phyloP scores from a whole-genome alignment of 1,139 yeast species.

The Ogataea hybrid region DNA sequence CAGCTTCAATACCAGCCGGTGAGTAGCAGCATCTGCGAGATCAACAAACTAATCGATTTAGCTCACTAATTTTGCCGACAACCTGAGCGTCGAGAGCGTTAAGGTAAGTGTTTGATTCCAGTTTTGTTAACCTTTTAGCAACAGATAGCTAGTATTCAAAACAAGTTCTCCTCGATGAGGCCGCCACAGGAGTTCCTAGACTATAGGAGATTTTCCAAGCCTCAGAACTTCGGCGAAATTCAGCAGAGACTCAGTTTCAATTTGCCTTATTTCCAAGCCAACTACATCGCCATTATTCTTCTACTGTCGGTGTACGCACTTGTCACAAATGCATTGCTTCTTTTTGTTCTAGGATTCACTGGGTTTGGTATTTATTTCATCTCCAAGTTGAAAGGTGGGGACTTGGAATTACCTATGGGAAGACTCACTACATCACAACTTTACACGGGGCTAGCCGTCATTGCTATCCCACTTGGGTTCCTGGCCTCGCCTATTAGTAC shows the following conservation, averaged over 20 bases:
- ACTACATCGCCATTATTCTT: constrained; percentile 76
- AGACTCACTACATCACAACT: constrained; percentile 77
- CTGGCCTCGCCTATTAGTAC: constrained; percentile 93
- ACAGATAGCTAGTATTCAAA: constrained; percentile 45
- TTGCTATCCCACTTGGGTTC: constrained; percentile 85
- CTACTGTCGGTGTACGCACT: constrained; percentile 68
- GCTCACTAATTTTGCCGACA: constrained; percentile 46
- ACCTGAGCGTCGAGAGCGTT: constrained; percentile 51
- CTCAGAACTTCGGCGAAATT: constrained; percentile 82
- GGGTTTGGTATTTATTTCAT: constrained; percentile 77
- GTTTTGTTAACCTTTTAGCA: constrained; percentile 3
- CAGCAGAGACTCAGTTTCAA: constrained; percentile 88
- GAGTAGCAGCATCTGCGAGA: constrained; percentile 13
- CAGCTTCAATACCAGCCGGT: constrained; percentile 32
- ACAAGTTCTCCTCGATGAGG: constrained; percentile 68
- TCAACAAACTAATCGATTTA: constrained; percentile 21
- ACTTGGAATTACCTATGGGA: constrained; percentile 68
- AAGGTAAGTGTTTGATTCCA: constrained; percentile 32
- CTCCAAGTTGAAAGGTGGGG: constrained; percentile 75
- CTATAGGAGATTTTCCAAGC: constrained; percentile 83
- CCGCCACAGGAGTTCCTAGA: constrained; percentile 95
- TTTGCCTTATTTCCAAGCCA: constrained; percentile 82
- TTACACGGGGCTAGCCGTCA: constrained; percentile 78
- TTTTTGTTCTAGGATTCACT: constrained; percentile 74
- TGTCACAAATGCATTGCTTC: constrained; percentile 76